phyloP scores from a whole-genome alignment of 768 basidiomycete genomes.

The Mycena vitilis region DNA sequence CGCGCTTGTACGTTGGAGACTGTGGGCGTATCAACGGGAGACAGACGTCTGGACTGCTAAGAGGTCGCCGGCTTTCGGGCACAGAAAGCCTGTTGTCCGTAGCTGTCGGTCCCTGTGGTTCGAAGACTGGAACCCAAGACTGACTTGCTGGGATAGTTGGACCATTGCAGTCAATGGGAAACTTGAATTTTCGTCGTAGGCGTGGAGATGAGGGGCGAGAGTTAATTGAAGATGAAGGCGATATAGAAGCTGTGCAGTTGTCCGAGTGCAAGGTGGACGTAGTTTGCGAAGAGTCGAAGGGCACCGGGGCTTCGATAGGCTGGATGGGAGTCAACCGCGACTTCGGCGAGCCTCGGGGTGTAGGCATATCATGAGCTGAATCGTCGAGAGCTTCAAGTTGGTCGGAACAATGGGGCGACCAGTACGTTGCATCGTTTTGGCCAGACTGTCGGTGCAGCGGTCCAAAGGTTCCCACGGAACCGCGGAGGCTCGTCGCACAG shows the following conservation, averaged over 20 bases:
- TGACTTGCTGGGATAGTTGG: conserved; percentile 25
- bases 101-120: conserved; percentile 6
- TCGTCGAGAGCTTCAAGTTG: conserved; percentile 7
- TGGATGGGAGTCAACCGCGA: neutral
- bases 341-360: conserved; percentile 7
- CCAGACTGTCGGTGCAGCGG: conserved; percentile 34
- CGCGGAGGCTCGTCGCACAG: conserved; percentile 14
- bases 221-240: conserved; percentile 17
- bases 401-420: conserved; percentile 18
- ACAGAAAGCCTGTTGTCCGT: conserved; percentile 18
- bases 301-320: neutral
- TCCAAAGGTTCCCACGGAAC: conserved; percentile 45
- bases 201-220: conserved; percentile 25
- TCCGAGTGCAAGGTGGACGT: conserved; percentile 24
- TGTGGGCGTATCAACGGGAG: conserved; percentile 19
- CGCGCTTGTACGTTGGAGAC: conserved; percentile 14
- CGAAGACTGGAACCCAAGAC: conserved; percentile 25
- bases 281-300: conserved; percentile 8
- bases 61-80: neutral
- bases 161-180: conserved; percentile 30
- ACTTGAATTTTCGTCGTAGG: conserved; percentile 28
- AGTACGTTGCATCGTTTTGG: conserved; percentile 11
- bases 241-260: conserved; percentile 14
- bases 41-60: conserved; percentile 4
- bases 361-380: conserved; percentile 1